These are phyloP conservation scores for Elsinoe batatas DNA, from an alignment of 2,329 filamentous ascomycete species.

Conservation along the genomic window DNA sequence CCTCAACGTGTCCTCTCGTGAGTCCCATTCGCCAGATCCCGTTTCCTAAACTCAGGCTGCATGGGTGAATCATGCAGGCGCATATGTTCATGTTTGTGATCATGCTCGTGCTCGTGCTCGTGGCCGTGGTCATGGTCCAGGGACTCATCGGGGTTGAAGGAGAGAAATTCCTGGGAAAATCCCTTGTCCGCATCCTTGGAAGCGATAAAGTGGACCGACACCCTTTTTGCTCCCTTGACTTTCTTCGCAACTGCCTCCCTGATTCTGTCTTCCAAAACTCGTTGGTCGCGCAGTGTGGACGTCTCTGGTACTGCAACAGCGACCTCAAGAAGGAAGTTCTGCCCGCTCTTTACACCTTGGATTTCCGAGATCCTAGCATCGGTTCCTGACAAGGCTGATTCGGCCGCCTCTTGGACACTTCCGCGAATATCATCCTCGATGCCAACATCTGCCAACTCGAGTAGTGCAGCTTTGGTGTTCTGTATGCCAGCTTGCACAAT, in stretches of 20 bases:
- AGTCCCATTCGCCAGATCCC: not conserved
- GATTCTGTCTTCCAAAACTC: conserved; percentile 62
- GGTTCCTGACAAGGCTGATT: conserved; percentile 45
- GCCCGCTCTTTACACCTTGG: conserved; percentile 86
- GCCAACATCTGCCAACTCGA: conserved; percentile 83
- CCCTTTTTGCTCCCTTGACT: conserved; percentile 72
- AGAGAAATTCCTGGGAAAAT: conserved; percentile 60
- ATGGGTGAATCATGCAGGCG: not conserved
- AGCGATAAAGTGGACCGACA: conserved; percentile 75
- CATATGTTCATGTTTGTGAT: not conserved
- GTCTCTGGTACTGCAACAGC: conserved; percentile 68
- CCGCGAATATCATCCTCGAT: conserved; percentile 76
- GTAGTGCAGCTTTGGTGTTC: conserved; percentile 72
- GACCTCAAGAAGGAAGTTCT: conserved; percentile 89
- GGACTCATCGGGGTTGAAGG: conserved; percentile 15
- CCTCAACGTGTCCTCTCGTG: not conserved
- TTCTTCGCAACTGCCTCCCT: conserved; percentile 63
- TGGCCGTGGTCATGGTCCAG: conserved; percentile 23
- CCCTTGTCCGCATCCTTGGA: conserved; percentile 48
- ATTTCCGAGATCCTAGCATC: conserved; percentile 44
- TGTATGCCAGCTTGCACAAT: conserved; percentile 82
- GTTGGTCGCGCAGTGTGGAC: conserved; percentile 65
- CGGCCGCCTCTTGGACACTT: conserved; percentile 57
- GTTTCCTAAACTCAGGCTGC: conserved; percentile 9
- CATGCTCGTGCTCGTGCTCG: conserved; percentile 18